Evolutionary conservation across 2,329 filamentous ascomycete genomes (phyloP).

Genomic region (Knufia petricola): DNA sequence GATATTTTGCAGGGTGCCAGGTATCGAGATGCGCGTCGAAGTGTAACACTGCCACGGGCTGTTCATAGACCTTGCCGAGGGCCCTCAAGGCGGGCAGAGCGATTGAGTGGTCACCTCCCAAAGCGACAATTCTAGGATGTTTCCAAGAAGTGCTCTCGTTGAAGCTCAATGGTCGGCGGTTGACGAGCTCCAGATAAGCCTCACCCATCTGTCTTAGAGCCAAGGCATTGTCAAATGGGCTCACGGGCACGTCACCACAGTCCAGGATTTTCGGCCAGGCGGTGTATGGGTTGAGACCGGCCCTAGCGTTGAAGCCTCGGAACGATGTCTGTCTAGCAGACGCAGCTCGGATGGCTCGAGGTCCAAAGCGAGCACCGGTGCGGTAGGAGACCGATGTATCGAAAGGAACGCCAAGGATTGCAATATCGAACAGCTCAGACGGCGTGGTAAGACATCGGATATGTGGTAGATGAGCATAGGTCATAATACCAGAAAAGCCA

Average conservation of each 20-base stretch:
- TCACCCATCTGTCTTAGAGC: conserved; percentile 76
- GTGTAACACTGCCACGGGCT: conserved; percentile 59
- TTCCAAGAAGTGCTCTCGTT: conserved; percentile 21
- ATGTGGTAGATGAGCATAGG: conserved; percentile 62
- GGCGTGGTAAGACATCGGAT: conserved; percentile 61
- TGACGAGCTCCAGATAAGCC: conserved; percentile 62
- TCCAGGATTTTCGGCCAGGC: conserved; percentile 73
- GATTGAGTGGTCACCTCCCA: conserved; percentile 66
- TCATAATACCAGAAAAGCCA: conserved; percentile 64
- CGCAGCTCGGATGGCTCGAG: conserved; percentile 75
- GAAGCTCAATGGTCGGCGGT: conserved; percentile 31
- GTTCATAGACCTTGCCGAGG: conserved; percentile 51
- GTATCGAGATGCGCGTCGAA: conserved; percentile 77
- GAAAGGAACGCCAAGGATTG: conserved; percentile 28
- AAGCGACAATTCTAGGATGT: conserved; percentile 50
- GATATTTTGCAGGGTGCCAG: conserved; percentile 72
- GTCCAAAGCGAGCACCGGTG: conserved; percentile 68
- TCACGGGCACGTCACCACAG: conserved; percentile 83
- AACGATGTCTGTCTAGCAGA: conserved; percentile 71
- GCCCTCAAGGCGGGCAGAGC: conserved; percentile 61
- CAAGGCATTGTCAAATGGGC: conserved; percentile 74
- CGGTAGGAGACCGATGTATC: conserved; percentile 28
- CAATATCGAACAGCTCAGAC: conserved; percentile 49
- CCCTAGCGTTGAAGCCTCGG: conserved; percentile 73
- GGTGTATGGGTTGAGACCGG: conserved; percentile 71